These are phyloP conservation scores for Austroboletus olivaceoglutinosus DNA, from an alignment of 1,284 basidiomycete genomes.

Conservation along the genomic window DNA sequence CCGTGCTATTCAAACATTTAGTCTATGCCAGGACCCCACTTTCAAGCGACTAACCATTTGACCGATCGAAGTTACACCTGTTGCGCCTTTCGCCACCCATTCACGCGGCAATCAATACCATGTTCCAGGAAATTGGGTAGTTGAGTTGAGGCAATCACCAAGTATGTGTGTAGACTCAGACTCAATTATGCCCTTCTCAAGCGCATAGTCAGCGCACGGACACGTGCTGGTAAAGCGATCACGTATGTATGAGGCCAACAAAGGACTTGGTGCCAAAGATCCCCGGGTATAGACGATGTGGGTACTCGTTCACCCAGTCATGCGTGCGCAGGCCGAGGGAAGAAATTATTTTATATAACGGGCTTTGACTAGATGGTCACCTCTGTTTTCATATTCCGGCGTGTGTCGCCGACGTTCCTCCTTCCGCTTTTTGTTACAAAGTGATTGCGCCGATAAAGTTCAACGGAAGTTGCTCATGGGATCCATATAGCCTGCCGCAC, in stretches of 20 bases:
- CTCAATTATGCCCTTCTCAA: background rate
- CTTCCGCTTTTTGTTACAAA: constrained; percentile 8
- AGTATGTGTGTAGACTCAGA: background rate
- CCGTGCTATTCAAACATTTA: no score
- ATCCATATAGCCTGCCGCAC: constrained; percentile 8
- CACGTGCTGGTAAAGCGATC: constrained; percentile 22
- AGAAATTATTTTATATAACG: no score
- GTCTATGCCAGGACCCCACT: background rate
- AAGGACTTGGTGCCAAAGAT: background rate
- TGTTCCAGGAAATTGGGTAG: background rate
- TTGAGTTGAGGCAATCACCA: constrained; percentile 1
- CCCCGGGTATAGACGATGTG: constrained; percentile 21
- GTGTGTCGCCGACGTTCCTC: constrained; percentile 5
- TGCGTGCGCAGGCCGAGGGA: background rate
- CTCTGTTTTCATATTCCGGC: background rate
- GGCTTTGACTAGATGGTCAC: constrained; percentile 1
- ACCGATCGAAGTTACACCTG: background rate
- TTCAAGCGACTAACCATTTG: background rate
- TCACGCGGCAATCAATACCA: background rate
- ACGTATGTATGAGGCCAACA: constrained; percentile 18
- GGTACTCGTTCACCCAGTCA: background rate
- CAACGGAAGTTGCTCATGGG: constrained; percentile 27
- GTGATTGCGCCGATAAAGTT: constrained; percentile 23
- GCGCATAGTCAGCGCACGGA: background rate
- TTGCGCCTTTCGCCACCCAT: background rate